Evolutionary conservation across 371 early-diverging fungal genomes (phyloP), one percentile per base, ranked within the genome.

Genomic region (Apophysomyces variabilis): DNA sequence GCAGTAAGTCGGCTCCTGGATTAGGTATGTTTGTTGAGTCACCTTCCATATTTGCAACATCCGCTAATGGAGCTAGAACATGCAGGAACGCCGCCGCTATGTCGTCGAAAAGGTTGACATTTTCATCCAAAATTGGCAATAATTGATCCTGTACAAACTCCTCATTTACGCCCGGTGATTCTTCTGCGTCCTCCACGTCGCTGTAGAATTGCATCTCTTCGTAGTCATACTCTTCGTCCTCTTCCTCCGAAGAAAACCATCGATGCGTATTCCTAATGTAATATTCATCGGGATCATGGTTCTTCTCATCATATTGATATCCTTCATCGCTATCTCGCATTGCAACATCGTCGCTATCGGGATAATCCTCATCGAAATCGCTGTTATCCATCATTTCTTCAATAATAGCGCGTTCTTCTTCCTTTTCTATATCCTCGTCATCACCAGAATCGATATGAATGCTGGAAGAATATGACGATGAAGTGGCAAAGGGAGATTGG

Each of bases 391-490:
- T 36, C 39, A 76, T 46, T 7, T 81, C 78, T n/a, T 70, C 65
- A 56, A 79, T 82, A 16, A 79, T 73, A 0, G 78, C 75, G 50
- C 61, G 64, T 63, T 80, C 78, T 62, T 83, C 80, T 43, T 68
- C 73, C 37, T 70, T 61, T 57, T 83, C 83, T 16, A 78, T 68
- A 46, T 77, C 74, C 26, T 78, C 80, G 60, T 78, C 78, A 35
- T 80, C 83, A 8, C 75, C 83, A 3, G 77, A 80, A 57, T 78
- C 80, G 21, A 83, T 72, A 46, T 77, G 78, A 6, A 72, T 70
- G 59, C 76, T 77, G 0, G 76, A 74, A 4, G 60, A 56, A 13
- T 68, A 72, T 2, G 70, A 64, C 7, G 62, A 67, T 5, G 67
- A 58, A 16, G 41, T 41, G 41, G 21, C 60, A n/a, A 32, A 21